Evolutionary conservation across 2,329 filamentous ascomycete genomes (phyloP).

Genomic region (Xylaria sp.): DNA sequence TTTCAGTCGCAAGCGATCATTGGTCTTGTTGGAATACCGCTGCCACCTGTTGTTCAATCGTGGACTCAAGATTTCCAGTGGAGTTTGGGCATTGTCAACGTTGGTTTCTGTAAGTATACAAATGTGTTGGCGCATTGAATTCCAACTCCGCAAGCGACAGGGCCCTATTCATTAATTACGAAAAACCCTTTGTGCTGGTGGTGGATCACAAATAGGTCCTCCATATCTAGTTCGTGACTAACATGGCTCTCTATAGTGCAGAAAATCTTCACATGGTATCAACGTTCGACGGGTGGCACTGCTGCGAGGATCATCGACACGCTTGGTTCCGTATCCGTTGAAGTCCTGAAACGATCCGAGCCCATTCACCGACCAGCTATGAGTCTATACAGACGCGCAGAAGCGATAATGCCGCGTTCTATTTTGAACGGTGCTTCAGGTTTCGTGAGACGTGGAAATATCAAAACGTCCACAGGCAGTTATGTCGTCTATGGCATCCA

Average conservation of each 20-base stretch:
- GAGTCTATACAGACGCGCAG: conserved; percentile 50
- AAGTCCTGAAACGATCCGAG: conserved; percentile 63
- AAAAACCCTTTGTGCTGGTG: background rate
- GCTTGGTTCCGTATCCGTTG: conserved; percentile 70
- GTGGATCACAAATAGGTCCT: background rate
- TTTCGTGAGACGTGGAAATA: conserved; percentile 51
- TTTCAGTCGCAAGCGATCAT: conserved; percentile 93
- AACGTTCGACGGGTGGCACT: conserved; percentile 82
- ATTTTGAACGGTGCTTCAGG: conserved; percentile 20
- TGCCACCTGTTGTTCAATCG: conserved; percentile 81
- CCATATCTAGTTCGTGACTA: conserved; percentile 5
- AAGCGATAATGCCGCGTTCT: conserved; percentile 45
- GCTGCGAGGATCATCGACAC: conserved; percentile 73
- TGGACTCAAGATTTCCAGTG: conserved; percentile 99
- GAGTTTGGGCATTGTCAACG: conserved; percentile 91
- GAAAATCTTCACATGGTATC: conserved; percentile 88
- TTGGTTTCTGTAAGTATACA: conserved; percentile 55
- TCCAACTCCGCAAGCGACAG: background rate
- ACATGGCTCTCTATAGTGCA: conserved; percentile 53
- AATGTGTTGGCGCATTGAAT: background rate
- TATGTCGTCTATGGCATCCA: conserved; percentile 75
- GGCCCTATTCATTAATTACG: background rate
- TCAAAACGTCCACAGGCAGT: conserved; percentile 48
- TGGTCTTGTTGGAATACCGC: conserved; percentile 71
- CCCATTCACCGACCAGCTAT: conserved; percentile 33